These are phyloP conservation scores for Phyllosticta capitalensis DNA, from an alignment of 2,329 filamentous ascomycete species.

Conservation along the genomic window DNA sequence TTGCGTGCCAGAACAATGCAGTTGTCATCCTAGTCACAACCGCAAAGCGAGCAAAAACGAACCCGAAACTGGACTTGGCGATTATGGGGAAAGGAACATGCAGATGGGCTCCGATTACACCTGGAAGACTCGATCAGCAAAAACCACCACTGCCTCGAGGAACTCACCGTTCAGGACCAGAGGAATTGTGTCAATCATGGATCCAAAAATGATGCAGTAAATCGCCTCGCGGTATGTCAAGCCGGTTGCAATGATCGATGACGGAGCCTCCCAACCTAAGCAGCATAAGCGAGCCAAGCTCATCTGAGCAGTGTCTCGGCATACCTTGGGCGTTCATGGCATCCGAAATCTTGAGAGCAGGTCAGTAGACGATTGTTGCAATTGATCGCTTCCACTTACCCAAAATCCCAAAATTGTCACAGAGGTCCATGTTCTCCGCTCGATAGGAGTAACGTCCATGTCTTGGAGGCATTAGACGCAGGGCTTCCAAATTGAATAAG, in stretches of 20 bases:
- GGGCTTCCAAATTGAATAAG: background rate
- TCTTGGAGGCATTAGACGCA: constrained; percentile 17
- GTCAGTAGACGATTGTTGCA: background rate
- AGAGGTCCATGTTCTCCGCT: constrained; percentile 37
- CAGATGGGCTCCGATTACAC: background rate
- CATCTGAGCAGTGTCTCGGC: too few species aligned
- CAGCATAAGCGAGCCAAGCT: background rate
- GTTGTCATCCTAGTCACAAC: background rate
- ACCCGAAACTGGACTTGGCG: background rate
- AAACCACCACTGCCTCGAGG: background rate
- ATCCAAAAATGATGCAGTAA: constrained; percentile 25
- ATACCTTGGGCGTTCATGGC: background rate
- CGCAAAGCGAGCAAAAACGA: background rate
- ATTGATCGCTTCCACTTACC: constrained; percentile 33
- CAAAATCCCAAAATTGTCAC: constrained; percentile 37
- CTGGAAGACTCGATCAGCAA: background rate
- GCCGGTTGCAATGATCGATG: constrained; percentile 38
- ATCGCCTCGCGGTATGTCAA: constrained; percentile 33
- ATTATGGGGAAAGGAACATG: background rate
- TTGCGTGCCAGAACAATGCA: constrained; percentile 3
- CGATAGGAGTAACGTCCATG: constrained; percentile 35
- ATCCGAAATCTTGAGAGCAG: background rate
- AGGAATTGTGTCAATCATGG: constrained; percentile 19
- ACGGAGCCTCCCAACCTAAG: constrained; percentile 32
- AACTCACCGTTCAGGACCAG: constrained; percentile 16